phyloP scores from a whole-genome alignment of 441 rosid species.

The Gossypium schwendimanii region DNA sequence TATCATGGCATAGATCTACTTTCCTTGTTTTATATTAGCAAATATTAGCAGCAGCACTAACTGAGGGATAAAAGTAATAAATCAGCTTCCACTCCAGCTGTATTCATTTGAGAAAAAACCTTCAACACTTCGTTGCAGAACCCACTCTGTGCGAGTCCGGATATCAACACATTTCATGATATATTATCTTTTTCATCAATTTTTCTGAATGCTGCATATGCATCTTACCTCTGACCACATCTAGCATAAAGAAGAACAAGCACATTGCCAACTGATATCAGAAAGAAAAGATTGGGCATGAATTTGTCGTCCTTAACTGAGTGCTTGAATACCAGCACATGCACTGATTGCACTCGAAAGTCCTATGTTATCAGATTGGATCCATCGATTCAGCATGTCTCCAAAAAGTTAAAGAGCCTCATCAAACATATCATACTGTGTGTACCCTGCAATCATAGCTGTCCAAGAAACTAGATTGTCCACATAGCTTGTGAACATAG shows the following conservation, averaged over 20 bases:
- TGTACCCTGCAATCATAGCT: conserved; percentile 78
- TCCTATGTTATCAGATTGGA: conserved; percentile 66
- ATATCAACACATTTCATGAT: conserved; percentile 64
- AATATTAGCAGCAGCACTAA: conserved; percentile 57
- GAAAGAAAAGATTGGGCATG: conserved; percentile 66
- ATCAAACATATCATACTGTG: conserved; percentile 51
- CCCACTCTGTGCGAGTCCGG: conserved; percentile 57
- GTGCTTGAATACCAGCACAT: conserved; percentile 77
- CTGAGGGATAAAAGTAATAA: conserved; percentile 49
- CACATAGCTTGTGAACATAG: conserved; percentile 5
- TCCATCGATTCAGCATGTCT: conserved; percentile 59
- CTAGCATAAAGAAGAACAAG: conserved; percentile 74
- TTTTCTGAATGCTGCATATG: conserved; percentile 56
- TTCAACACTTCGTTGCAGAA: conserved; percentile 47
- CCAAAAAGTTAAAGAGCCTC: conserved; percentile 60
- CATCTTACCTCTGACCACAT: conserved; percentile 64
- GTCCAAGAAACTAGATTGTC: conserved; percentile 89
- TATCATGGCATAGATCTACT: conserved; percentile 57
- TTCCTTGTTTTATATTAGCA: conserved; percentile 68
- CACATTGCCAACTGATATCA: conserved; percentile 73
- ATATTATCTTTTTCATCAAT: conserved; percentile 59
- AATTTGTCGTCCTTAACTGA: conserved; percentile 61
- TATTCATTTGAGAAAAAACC: conserved; percentile 44
- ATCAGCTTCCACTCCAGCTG: conserved; percentile 35
- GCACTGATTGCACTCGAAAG: conserved; percentile 80